These are phyloP conservation scores for Protomyces pachydermus DNA, from an alignment of 1,139 yeast species.

Conservation along the genomic window DNA sequence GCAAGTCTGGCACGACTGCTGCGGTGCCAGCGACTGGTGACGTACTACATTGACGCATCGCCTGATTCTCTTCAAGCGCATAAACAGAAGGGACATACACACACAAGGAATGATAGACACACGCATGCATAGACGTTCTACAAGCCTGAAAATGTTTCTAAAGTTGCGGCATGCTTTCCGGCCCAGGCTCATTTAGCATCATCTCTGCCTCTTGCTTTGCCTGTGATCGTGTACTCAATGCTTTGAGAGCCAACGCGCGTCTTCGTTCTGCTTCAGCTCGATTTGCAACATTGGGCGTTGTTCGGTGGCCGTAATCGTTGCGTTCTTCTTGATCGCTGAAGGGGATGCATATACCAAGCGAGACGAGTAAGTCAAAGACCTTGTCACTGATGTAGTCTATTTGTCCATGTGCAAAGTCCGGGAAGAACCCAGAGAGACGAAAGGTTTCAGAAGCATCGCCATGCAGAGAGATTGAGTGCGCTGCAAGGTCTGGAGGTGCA, in stretches of 20 bases:
- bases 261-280: constrained; percentile 68
- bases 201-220: constrained; percentile 3
- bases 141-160: neutral
- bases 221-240: constrained; percentile 8
- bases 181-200: neutral
- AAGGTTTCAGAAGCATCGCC: constrained; percentile 94
- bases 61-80: too few relatives aligned
- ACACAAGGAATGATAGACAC: too few relatives aligned
- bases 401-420: constrained; percentile 35
- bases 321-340: constrained; percentile 54
- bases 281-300: constrained; percentile 32
- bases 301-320: constrained; percentile 31
- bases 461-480: constrained; percentile 35
- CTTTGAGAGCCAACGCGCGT: constrained; percentile 40
- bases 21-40: neutral
- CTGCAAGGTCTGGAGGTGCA: constrained; percentile 39
- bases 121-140: too few relatives aligned
- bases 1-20: neutral
- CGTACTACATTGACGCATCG: too few relatives aligned
- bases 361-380: constrained; percentile 50
- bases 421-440: constrained; percentile 64
- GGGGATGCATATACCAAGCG: constrained; percentile 55
- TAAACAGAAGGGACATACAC: too few relatives aligned
- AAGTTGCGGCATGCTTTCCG: neutral
- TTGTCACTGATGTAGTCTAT: constrained; percentile 53